phyloP scores from a whole-genome alignment of 2,329 filamentous ascomycete genomes.

The Epichloe elymi region DNA sequence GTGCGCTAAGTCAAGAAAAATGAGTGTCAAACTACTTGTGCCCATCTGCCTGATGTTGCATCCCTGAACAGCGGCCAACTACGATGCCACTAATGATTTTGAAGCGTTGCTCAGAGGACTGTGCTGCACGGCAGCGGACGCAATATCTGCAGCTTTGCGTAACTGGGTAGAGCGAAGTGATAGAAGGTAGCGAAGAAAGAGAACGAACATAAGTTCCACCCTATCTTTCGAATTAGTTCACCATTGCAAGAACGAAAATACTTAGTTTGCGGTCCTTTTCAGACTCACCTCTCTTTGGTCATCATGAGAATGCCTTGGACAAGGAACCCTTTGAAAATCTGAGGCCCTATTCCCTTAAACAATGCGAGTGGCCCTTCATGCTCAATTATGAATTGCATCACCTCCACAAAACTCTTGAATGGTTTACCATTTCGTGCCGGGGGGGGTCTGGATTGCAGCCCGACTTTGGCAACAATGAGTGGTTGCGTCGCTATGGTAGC shows the following conservation, averaged over 20 bases:
- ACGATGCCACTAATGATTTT: constrained; percentile 15
- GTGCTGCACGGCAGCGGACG: constrained; percentile 31
- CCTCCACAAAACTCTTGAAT: constrained; percentile 86
- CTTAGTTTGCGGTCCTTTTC: neutral
- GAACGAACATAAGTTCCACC: constrained; percentile 77
- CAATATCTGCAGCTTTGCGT: constrained; percentile 49
- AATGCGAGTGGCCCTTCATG: constrained; percentile 74
- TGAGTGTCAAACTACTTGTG: neutral
- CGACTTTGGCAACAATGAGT: constrained; percentile 94
- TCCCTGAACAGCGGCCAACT: neutral
- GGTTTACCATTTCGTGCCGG: constrained; percentile 73
- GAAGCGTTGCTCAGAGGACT: constrained; percentile 30
- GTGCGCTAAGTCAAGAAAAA: neutral
- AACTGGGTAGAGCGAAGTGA: constrained; percentile 58
- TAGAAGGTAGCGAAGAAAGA: constrained; percentile 72
- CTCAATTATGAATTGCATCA: constrained; percentile 86
- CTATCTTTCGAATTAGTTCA: constrained; percentile 27
- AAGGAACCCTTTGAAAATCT: constrained; percentile 81
- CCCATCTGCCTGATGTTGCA: neutral
- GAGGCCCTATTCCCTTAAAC: constrained; percentile 93
- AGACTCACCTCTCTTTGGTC: constrained; percentile 79
- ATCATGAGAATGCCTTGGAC: constrained; percentile 98
- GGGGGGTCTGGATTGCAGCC: constrained; percentile 85
- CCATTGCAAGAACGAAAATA: neutral
- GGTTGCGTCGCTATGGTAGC: constrained; percentile 90